phyloP scores from a whole-genome alignment of 2,329 filamentous ascomycete species.

The Neurospora sp. region DNA sequence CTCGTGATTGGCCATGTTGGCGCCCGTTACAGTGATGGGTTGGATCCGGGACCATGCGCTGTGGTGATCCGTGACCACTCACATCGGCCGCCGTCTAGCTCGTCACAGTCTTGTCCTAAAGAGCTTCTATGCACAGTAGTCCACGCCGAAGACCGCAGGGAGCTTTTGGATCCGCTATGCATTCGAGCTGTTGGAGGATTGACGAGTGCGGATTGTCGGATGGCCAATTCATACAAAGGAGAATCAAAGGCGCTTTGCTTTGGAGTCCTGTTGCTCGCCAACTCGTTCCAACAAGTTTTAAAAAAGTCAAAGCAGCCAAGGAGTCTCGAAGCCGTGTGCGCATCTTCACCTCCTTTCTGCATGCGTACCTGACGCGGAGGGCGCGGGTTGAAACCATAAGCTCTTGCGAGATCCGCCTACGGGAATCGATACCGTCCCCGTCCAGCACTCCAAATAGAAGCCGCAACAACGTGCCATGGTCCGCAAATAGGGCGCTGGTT shows the following conservation, averaged over 20 bases:
- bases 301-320: background rate
- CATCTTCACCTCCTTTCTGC: background rate
- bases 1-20: constrained; percentile 21
- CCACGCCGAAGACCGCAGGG: background rate
- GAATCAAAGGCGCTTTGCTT: background rate
- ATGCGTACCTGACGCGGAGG: background rate
- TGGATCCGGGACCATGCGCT: constrained; percentile 10
- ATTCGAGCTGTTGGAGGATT: background rate
- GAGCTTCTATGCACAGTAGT: background rate
- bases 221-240: background rate
- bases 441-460: background rate
- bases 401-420: background rate
- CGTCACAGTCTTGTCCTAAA: background rate
- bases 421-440: background rate
- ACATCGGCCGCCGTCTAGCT: constrained; percentile 2
- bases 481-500: background rate
- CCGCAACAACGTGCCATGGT: background rate
- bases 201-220: background rate
- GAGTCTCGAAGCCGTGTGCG: background rate
- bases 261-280: background rate
- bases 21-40: constrained; percentile 24
- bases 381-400: background rate
- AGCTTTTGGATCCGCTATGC: background rate
- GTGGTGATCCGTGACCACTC: constrained; percentile 12
- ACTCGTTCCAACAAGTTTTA: background rate